phyloP scores from a whole-genome alignment of 2,329 filamentous ascomycete species.

The Verticillium tricorpus region DNA sequence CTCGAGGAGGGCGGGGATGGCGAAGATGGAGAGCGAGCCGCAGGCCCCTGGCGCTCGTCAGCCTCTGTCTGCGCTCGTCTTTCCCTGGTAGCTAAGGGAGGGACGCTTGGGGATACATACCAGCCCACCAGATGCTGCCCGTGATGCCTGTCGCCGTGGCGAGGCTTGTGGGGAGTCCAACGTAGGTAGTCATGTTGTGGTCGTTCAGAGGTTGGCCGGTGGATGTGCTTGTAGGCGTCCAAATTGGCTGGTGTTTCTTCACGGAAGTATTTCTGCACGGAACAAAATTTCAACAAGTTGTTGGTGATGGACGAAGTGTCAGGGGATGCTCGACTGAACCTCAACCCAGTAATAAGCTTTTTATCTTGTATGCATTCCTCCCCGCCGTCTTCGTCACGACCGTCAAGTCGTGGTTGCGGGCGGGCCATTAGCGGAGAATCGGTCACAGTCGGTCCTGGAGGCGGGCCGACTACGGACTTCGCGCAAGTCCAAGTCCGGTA shows the following conservation, averaged over 20 bases:
- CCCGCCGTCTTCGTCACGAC: neutral
- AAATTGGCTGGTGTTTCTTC: too few relatives aligned
- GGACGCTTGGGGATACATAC: neutral
- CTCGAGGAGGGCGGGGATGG: constrained; percentile 23
- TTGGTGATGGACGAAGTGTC: too few relatives aligned
- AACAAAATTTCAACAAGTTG: too few relatives aligned
- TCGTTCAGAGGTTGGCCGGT: neutral
- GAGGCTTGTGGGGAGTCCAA: constrained; percentile 1
- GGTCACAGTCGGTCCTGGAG: neutral
- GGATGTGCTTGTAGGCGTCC: neutral
- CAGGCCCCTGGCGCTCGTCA: constrained; percentile 26
- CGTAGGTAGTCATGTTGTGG: neutral
- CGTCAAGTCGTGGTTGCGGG: neutral
- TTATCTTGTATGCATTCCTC: neutral
- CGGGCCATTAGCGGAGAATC: neutral
- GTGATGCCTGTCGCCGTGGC: constrained; percentile 9
- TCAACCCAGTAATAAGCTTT: too few relatives aligned
- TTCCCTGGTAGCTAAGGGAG: neutral
- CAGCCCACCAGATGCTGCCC: constrained; percentile 10
- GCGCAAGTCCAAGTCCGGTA: neutral
- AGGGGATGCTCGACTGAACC: too few relatives aligned
- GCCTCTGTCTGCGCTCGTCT: neutral
- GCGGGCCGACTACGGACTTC: neutral
- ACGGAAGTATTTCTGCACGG: too few relatives aligned
- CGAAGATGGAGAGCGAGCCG: constrained; percentile 28